Evolutionary conservation across 78 protist genomes (phyloP).

Genomic region (Protostelium mycophagum): DNA sequence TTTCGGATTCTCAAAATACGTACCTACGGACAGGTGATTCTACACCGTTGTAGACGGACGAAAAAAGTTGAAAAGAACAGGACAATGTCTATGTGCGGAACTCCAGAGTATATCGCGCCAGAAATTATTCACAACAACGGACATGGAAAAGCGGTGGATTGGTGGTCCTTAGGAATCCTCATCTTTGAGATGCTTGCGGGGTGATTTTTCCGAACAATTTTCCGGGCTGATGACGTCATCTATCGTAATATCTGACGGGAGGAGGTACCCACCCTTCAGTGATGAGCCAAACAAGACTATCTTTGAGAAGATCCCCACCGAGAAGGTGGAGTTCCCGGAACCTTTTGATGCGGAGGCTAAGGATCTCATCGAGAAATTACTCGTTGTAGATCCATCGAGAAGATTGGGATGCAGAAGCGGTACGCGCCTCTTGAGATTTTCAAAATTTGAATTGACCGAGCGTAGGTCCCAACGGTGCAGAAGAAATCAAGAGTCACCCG

Average conservation of each 20-base stretch:
- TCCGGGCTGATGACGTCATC: slow-evolving; percentile 38
- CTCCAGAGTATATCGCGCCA: slow-evolving; percentile 87
- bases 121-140: slow-evolving; percentile 74
- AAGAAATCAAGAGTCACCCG: slow-evolving; percentile 62
- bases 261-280: slow-evolving; percentile 29
- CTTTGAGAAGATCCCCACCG: slow-evolving; percentile 25
- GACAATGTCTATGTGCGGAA: slow-evolving; percentile 81
- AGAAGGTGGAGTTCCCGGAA: slow-evolving; percentile 21
- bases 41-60: not conserved
- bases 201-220: slow-evolving; percentile 17
- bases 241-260: not conserved
- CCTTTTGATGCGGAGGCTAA: slow-evolving; percentile 6
- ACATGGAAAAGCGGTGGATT: slow-evolving; percentile 84
- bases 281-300: slow-evolving; percentile 33
- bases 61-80: slow-evolving; percentile 5
- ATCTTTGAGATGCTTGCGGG: slow-evolving; percentile 88
- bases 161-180: slow-evolving; percentile 91
- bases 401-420: slow-evolving; percentile 33
- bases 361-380: slow-evolving; percentile 41
- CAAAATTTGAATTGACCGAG: not conserved
- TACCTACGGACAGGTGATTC: not conserved
- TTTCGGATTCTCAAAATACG: slow-evolving; percentile 66
- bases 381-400: slow-evolving; percentile 34
- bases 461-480: slow-evolving; percentile 13
- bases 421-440: not conserved